phyloP scores from a whole-genome alignment of 768 basidiomycete genomes.

The Dendrothele bispora region DNA sequence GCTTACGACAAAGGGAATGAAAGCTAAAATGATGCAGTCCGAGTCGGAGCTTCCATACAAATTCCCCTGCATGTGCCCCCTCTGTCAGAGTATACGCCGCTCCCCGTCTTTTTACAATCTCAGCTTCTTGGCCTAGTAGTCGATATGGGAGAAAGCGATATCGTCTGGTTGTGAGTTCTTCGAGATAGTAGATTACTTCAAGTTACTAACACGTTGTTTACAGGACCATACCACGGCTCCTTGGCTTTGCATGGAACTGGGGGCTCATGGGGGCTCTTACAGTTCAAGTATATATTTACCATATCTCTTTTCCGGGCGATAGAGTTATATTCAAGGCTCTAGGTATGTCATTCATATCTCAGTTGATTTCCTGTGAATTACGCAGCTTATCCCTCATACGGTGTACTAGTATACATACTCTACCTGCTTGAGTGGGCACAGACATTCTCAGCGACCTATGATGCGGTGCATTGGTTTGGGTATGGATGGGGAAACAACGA shows the following conservation, averaged over 20 bases:
- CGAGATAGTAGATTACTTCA: neutral
- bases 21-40: no score
- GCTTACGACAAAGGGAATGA: no score
- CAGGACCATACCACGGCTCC: constrained; percentile 15
- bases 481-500: constrained; percentile 15
- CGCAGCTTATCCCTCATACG: no score
- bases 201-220: neutral
- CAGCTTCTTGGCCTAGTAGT: no score
- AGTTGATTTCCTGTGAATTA: neutral
- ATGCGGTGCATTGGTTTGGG: constrained; percentile 20
- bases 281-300: constrained; percentile 18
- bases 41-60: no score
- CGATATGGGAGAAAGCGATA: no score
- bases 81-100: no score
- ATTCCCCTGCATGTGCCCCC: no score
- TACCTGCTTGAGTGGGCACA: constrained; percentile 19
- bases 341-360: neutral
- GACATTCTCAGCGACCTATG: constrained; percentile 18
- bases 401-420: constrained; percentile 13
- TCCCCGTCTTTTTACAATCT: no score
- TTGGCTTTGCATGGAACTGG: constrained; percentile 19
- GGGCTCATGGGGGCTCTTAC: constrained; percentile 16
- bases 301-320: constrained; percentile 17
- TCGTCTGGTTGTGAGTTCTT: constrained; percentile 14
- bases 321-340: constrained; percentile 9